These are phyloP conservation scores for Pseudopyricularia javanii DNA, from an alignment of 2,329 filamentous ascomycete genomes.

Conservation along the genomic window DNA sequence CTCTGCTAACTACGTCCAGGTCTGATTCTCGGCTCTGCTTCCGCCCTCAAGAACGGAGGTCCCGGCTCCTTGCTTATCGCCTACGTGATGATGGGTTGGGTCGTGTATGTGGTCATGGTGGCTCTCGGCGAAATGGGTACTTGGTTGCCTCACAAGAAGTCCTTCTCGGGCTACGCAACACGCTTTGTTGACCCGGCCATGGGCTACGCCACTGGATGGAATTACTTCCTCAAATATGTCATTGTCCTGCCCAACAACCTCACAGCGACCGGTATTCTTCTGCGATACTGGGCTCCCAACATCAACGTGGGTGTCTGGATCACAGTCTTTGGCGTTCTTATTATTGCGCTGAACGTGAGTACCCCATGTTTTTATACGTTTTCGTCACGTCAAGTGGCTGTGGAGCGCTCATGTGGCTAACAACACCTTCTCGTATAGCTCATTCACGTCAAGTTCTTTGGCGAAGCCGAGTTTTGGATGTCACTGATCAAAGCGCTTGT, in stretches of 20 bases:
- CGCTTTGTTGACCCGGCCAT: constrained; percentile 44
- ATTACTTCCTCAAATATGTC: constrained; percentile 28
- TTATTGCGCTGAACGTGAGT: constrained; percentile 12
- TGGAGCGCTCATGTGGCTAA: background rate
- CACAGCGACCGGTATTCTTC: constrained; percentile 22
- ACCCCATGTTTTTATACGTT: background rate
- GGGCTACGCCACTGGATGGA: constrained; percentile 30
- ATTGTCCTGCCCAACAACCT: constrained; percentile 24
- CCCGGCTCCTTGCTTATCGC: constrained; percentile 24
- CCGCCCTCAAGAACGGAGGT: constrained; percentile 33
- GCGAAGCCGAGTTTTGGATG: constrained; percentile 36
- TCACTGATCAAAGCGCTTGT: constrained; percentile 30
- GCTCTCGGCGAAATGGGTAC: constrained; percentile 59
- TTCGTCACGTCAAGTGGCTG: background rate
- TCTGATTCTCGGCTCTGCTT: constrained; percentile 39
- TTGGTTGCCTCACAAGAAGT: constrained; percentile 49
- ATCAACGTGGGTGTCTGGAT: constrained; percentile 26
- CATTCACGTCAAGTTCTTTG: constrained; percentile 26
- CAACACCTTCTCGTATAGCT: constrained; percentile 9
- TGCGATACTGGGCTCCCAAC: constrained; percentile 23
- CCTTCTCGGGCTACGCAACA: constrained; percentile 52
- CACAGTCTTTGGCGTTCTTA: constrained; percentile 18
- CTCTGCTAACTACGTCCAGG: constrained; percentile 8
- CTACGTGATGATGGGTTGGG: constrained; percentile 27
- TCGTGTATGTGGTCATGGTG: constrained; percentile 52